Evolutionary conservation across 164 flowering plant species (phyloP).

Genomic region (Dillenia suffruticosa): DNA sequence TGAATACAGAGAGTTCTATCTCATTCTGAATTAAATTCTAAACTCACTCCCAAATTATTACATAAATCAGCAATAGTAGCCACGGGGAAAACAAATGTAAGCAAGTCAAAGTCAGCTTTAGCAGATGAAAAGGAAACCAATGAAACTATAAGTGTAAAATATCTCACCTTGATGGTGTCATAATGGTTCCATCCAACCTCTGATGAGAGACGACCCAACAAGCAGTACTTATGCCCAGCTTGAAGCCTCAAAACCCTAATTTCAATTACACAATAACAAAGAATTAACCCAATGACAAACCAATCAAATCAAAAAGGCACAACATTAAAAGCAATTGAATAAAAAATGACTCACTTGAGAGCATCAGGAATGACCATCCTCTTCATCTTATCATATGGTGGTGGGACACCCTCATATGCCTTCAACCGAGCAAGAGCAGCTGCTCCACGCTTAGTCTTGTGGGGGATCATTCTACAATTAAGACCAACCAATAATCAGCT

Average conservation of each 20-base stretch:
- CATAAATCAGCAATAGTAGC: too few relatives aligned
- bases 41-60: too few relatives aligned
- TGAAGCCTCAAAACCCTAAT: slow-evolving; percentile 89
- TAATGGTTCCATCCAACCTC: slow-evolving; percentile 93
- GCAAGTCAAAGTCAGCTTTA: too few relatives aligned
- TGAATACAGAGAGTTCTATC: too few relatives aligned
- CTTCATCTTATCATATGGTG: slow-evolving; percentile 83
- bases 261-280: not conserved
- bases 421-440: slow-evolving; percentile 84
- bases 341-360: slow-evolving; percentile 52
- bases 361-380: slow-evolving; percentile 93
- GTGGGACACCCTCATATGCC: slow-evolving; percentile 79
- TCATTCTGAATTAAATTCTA: too few relatives aligned
- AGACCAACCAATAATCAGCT: not conserved
- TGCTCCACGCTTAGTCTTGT: slow-evolving; percentile 88
- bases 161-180: slow-evolving; percentile 68
- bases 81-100: too few relatives aligned
- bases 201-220: slow-evolving; percentile 64
- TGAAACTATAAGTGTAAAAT: not conserved
- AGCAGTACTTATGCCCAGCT: slow-evolving; percentile 85
- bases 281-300: not conserved
- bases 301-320: not conserved
- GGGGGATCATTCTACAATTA: slow-evolving; percentile 77
- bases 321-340: not conserved
- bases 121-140: too few relatives aligned